A percentile compares a stretch with the other conserved stretches of the same genome.
phyloP scores from a whole-genome alignment of 441 rosid genomes.

The Aleurites moluccanus region DNA sequence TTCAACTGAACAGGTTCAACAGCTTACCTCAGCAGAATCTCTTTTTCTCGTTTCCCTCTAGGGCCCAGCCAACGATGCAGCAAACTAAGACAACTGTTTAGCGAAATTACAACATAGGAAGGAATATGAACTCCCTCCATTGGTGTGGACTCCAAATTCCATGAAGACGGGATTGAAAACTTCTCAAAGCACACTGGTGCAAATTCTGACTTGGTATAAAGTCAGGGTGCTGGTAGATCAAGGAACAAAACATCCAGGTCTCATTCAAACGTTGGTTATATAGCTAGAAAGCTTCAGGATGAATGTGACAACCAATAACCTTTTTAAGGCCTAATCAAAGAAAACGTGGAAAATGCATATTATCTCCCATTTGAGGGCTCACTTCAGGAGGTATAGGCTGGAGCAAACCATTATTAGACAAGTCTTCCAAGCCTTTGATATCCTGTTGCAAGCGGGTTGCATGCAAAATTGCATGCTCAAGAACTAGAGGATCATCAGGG shows the following conservation, averaged over 20 bases:
- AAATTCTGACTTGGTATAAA: conserved; percentile 11
- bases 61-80: background rate
- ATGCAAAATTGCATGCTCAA: conserved; percentile 44
- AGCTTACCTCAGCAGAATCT: conserved; percentile 10
- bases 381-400: conserved; percentile 42
- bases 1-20: conserved; percentile 12
- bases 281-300: background rate
- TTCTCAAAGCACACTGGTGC: conserved; percentile 4
- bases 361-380: conserved; percentile 34
- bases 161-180: background rate
- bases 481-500: conserved; percentile 49
- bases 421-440: conserved; percentile 51
- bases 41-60: background rate
- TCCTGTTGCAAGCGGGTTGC: conserved; percentile 50
- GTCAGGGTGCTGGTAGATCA: background rate
- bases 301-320: background rate
- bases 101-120: conserved; percentile 4
- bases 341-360: conserved; percentile 29
- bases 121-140: conserved; percentile 20
- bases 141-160: background rate
- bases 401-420: conserved; percentile 50
- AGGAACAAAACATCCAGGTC: background rate
- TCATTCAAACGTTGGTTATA: background rate
- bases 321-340: conserved; percentile 25
- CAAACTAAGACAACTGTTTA: background rate